Conservation (phyloP, 345 rosid genomes). For the Eutrema yunnanense region DNA sequence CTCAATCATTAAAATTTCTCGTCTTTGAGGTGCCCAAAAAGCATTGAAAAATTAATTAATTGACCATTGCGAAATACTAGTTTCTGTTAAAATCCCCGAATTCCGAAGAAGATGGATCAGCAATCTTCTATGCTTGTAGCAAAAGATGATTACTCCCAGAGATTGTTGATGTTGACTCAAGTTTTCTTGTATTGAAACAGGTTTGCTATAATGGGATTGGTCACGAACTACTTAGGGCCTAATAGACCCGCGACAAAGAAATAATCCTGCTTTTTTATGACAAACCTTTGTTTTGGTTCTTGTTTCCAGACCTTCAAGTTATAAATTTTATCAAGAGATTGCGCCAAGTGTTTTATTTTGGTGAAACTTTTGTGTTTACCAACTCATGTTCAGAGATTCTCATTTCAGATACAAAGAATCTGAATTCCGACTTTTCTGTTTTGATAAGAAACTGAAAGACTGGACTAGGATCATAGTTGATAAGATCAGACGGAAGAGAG, state of each 20-base stretch:
- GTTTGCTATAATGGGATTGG: slow-evolving; percentile 98
- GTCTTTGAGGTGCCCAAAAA: background rate
- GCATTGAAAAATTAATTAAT: background rate
- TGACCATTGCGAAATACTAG: background rate
- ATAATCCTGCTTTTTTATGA: background rate
- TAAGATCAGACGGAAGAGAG: background rate
- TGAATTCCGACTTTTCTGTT: background rate
- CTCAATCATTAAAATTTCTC: background rate
- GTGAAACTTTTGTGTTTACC: background rate
- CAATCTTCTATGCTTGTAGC: background rate
- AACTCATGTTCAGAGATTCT: background rate
- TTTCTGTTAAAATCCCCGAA: background rate
- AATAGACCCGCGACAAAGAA: slow-evolving; percentile 57
- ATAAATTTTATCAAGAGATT: background rate
- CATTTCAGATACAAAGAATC: background rate
- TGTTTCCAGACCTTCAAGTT: background rate
- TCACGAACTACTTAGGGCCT: slow-evolving; percentile 83
- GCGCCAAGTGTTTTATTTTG: background rate
- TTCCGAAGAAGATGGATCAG: background rate
- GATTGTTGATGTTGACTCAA: slow-evolving; percentile 8
- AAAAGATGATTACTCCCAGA: background rate
- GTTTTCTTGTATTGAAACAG: slow-evolving; percentile 33
- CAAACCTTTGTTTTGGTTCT: slow-evolving; percentile 12
- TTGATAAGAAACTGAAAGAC: background rate
- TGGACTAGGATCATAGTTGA: background rate